These are phyloP conservation scores for Polychaeton citri DNA, from an alignment of 2,329 filamentous ascomycete species.

Conservation along the genomic window DNA sequence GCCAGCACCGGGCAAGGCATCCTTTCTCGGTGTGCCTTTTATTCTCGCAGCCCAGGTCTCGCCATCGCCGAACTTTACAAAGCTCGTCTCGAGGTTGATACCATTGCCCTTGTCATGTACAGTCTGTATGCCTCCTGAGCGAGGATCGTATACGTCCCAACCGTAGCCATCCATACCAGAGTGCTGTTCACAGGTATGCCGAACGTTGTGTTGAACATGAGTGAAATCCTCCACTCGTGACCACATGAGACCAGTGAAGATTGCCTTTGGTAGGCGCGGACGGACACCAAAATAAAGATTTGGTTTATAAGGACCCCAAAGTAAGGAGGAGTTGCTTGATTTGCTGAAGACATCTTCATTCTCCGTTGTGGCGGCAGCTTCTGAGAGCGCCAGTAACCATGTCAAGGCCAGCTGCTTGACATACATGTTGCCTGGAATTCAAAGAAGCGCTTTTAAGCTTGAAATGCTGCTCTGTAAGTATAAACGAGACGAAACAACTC, in stretches of 20 bases:
- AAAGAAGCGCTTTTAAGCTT: too few relatives aligned
- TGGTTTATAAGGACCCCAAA: slow-evolving; percentile 92
- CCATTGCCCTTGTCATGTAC: slow-evolving; percentile 83
- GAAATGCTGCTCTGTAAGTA: too few relatives aligned
- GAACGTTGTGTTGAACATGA: slow-evolving; percentile 63
- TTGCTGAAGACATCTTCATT: slow-evolving; percentile 21
- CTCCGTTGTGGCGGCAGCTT: neutral
- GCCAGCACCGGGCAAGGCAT: slow-evolving; percentile 35
- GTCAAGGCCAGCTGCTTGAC: neutral
- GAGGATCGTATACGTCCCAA: slow-evolving; percentile 92
- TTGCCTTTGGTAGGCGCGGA: slow-evolving; percentile 65
- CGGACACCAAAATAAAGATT: slow-evolving; percentile 90
- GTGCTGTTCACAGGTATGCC: slow-evolving; percentile 92
- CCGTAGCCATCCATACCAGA: slow-evolving; percentile 91
- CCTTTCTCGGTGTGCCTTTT: slow-evolving; percentile 63
- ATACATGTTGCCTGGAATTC: neutral
- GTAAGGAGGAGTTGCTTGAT: slow-evolving; percentile 63
- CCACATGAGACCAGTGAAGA: slow-evolving; percentile 82
- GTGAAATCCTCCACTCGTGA: slow-evolving; percentile 66
- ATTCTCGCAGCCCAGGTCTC: slow-evolving; percentile 77
- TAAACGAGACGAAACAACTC: too few relatives aligned
- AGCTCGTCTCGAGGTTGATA: slow-evolving; percentile 82
- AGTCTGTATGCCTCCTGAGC: slow-evolving; percentile 73
- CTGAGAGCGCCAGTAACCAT: neutral
- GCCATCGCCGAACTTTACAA: slow-evolving; percentile 85